These are phyloP conservation scores for Schwanniomyces occidentalis DNA, from an alignment of 805 yeast genomes.

Conservation along the genomic window DNA sequence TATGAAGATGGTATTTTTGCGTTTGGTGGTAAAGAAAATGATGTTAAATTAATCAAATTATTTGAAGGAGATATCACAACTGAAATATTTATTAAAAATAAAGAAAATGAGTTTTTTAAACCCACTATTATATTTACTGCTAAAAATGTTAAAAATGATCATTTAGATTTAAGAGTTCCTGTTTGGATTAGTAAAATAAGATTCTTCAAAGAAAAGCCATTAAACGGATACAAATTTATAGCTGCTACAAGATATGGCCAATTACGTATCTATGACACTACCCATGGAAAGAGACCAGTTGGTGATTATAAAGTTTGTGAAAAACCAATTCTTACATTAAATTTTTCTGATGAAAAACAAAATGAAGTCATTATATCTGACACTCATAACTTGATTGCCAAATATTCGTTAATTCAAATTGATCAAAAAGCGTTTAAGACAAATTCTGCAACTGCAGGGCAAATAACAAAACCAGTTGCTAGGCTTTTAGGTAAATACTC, in stretches of 20 bases:
- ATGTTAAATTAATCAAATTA: slow-evolving; percentile 51
- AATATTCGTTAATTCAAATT: slow-evolving; percentile 41
- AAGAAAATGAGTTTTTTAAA: slow-evolving; percentile 20
- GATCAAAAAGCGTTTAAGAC: slow-evolving; percentile 37
- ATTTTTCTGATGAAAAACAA: slow-evolving; percentile 33
- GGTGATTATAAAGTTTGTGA: slow-evolving; percentile 54
- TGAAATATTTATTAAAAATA: slow-evolving; percentile 17
- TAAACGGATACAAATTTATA: slow-evolving; percentile 50
- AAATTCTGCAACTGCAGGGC: slow-evolving; percentile 46
- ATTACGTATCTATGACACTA: slow-evolving; percentile 69
- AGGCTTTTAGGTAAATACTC: slow-evolving; percentile 62
- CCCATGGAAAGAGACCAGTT: slow-evolving; percentile 67
- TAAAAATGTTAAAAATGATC: slow-evolving; percentile 80
- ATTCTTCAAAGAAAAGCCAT: slow-evolving; percentile 39
- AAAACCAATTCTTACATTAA: slow-evolving; percentile 50
- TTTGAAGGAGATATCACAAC: slow-evolving; percentile 23
- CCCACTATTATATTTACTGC: slow-evolving; percentile 57
- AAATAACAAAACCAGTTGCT: slow-evolving; percentile 48
- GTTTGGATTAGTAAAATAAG: slow-evolving; percentile 69
- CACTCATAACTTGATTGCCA: slow-evolving; percentile 62
- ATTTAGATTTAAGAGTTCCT: slow-evolving; percentile 77
- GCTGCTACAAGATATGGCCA: slow-evolving; percentile 77
- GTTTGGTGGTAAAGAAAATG: slow-evolving; percentile 84
- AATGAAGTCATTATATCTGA: slow-evolving; percentile 67
- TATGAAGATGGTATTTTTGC: slow-evolving; percentile 58